phyloP scores from a whole-genome alignment of 805 yeast genomes.

The Myxozyma vanderwaltii region DNA sequence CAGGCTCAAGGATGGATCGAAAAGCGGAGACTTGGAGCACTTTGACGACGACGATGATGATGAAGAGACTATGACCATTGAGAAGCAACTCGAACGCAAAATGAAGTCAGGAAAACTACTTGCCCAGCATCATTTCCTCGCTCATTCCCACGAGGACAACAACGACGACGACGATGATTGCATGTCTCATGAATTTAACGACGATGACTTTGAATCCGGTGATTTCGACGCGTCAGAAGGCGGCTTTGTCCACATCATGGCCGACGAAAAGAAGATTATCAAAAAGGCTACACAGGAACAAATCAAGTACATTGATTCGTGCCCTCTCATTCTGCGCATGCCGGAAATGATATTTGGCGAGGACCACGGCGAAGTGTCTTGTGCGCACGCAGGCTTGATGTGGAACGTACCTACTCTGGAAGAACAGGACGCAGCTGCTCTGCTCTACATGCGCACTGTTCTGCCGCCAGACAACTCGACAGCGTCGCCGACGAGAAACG shows the following conservation, averaged over 20 bases:
- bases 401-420: constrained; percentile 59
- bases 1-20: constrained; percentile 26
- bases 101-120: constrained; percentile 1
- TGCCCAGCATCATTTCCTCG: constrained; percentile 1
- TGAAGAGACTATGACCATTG: constrained; percentile 2
- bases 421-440: constrained; percentile 62
- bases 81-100: background rate
- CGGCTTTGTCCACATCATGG: constrained; percentile 29
- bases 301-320: constrained; percentile 57
- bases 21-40: constrained; percentile 39
- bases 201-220: constrained; percentile 31
- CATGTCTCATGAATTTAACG: constrained; percentile 30
- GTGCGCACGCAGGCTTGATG: constrained; percentile 81
- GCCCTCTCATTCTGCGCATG: constrained; percentile 64
- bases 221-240: constrained; percentile 26
- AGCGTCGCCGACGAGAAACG: constrained; percentile 51
- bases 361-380: constrained; percentile 51
- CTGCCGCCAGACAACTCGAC: constrained; percentile 63
- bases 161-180: constrained; percentile 32
- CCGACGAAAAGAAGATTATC: constrained; percentile 34
- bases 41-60: constrained; percentile 32
- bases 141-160: constrained; percentile 1
- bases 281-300: constrained; percentile 56
- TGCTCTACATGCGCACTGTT: constrained; percentile 69
- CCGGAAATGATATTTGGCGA: constrained; percentile 54